Percentiles rank a stretch among this genome's conserved stretches.
phyloP scores from a whole-genome alignment of 2,329 filamentous ascomycete genomes.

The Claviceps citrina region DNA sequence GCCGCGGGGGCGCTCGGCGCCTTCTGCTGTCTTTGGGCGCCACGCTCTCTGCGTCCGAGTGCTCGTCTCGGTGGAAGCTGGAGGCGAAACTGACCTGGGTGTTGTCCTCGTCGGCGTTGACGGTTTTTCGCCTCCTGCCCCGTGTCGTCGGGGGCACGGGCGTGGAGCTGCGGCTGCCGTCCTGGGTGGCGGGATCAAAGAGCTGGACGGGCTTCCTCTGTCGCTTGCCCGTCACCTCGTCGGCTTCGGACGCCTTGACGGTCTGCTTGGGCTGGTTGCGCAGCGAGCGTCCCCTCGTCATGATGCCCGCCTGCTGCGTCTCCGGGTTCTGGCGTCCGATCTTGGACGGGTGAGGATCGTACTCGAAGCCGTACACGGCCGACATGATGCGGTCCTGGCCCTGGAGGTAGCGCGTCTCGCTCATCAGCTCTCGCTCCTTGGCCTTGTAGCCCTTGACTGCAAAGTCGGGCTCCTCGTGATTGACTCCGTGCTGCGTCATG shows the following conservation, averaged over 20 bases:
- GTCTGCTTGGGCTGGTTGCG: conserved; percentile 43
- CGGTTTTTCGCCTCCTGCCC: conserved; percentile 19
- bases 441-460: conserved; percentile 38
- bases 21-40: conserved; percentile 17
- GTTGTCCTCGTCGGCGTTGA: conserved; percentile 16
- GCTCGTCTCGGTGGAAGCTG: conserved; percentile 20
- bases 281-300: conserved; percentile 36
- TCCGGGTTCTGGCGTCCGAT: conserved; percentile 44
- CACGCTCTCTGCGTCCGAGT: conserved; percentile 17
- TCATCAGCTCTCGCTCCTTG: conserved; percentile 26
- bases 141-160: conserved; percentile 26
- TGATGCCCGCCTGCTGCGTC: conserved; percentile 33
- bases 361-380: conserved; percentile 44
- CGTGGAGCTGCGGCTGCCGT: conserved; percentile 36
- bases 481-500: conserved; percentile 21
- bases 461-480: conserved; percentile 36
- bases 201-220: conserved; percentile 35
- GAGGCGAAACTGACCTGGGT: conserved; percentile 13
- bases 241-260: conserved; percentile 41
- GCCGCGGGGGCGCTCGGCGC: conserved; percentile 16
- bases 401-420: conserved; percentile 31
- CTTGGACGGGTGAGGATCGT: conserved; percentile 41
- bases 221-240: conserved; percentile 36
- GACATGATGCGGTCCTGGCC: conserved; percentile 44
- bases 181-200: conserved; percentile 35